These are phyloP conservation scores for Eimeria zaria DNA, from an alignment of 169 alveolate genomes.

Conservation along the genomic window DNA sequence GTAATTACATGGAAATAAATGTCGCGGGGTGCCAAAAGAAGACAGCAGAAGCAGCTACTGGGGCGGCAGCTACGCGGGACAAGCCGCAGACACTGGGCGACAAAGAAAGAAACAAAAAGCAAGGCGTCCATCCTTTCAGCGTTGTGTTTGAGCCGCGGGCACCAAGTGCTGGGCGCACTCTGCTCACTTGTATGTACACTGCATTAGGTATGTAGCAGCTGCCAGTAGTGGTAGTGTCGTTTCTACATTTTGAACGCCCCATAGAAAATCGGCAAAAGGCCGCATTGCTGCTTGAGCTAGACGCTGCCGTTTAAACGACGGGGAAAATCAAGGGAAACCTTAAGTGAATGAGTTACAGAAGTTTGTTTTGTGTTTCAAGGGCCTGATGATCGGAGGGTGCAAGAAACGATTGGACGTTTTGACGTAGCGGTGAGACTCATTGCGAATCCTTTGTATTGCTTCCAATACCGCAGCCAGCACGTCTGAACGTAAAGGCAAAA, in stretches of 20 bases:
- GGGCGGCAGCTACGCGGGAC: not conserved
- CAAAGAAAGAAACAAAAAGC: not conserved
- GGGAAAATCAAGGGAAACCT: not conserved
- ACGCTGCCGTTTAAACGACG: not conserved
- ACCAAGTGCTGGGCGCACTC: constrained; percentile 74
- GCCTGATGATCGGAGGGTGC: constrained; percentile 50
- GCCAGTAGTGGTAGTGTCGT: not conserved
- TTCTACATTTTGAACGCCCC: not conserved
- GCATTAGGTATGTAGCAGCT: constrained; percentile 54
- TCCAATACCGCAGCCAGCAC: not conserved
- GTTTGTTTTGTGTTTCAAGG: constrained; percentile 3
- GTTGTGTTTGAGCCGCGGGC: constrained; percentile 67
- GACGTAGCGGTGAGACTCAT: constrained; percentile 25
- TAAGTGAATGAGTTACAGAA: not conserved
- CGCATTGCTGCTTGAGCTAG: not conserved
- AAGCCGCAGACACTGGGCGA: not conserved
- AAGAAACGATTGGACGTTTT: not conserved
- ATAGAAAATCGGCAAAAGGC: no score
- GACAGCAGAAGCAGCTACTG: not conserved
- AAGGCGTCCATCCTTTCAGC: constrained; percentile 49
- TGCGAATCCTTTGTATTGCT: not conserved
- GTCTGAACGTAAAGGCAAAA: not conserved
- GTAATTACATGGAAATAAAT: constrained; percentile 22
- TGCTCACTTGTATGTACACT: constrained; percentile 70
- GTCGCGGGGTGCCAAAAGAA: not conserved